Conservation (phyloP, 371 early-diverging fungal species). For the Choanephora cucurbitarum region DNA sequence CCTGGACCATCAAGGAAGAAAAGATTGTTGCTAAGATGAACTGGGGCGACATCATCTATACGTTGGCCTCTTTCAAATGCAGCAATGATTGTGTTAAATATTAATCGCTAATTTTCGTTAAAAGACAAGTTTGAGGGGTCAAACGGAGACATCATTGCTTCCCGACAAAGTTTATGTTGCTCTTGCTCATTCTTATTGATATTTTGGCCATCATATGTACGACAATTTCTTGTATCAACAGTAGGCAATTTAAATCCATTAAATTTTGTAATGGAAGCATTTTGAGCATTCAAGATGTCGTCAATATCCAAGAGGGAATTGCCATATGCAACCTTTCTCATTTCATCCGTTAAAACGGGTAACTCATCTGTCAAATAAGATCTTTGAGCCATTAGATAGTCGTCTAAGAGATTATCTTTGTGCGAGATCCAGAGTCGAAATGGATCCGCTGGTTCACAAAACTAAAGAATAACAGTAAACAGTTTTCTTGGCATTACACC, state of each 20-base stretch:
- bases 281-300: too few relatives aligned
- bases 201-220: too few relatives aligned
- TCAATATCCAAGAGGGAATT: neutral
- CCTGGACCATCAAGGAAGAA: constrained; percentile 21
- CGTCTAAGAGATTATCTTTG: neutral
- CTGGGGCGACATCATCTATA: neutral
- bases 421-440: constrained; percentile 2
- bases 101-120: too few relatives aligned
- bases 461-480: constrained; percentile 14
- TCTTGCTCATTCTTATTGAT: too few relatives aligned
- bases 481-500: constrained; percentile 11
- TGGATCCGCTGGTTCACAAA: constrained; percentile 2
- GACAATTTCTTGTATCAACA: too few relatives aligned
- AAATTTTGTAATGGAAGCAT: too few relatives aligned
- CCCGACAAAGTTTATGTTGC: too few relatives aligned
- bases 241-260: too few relatives aligned
- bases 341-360: neutral
- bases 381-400: neutral
- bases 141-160: too few relatives aligned
- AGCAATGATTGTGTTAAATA: neutral
- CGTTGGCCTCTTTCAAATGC: neutral
- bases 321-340: neutral
- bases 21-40: neutral
- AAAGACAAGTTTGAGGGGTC: too few relatives aligned
- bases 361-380: neutral